Evolutionary conservation across 352 stramenopile species (phyloP), one percentile per base, ranked within the genome.

Genomic region (Blastocystis sp.): DNA sequence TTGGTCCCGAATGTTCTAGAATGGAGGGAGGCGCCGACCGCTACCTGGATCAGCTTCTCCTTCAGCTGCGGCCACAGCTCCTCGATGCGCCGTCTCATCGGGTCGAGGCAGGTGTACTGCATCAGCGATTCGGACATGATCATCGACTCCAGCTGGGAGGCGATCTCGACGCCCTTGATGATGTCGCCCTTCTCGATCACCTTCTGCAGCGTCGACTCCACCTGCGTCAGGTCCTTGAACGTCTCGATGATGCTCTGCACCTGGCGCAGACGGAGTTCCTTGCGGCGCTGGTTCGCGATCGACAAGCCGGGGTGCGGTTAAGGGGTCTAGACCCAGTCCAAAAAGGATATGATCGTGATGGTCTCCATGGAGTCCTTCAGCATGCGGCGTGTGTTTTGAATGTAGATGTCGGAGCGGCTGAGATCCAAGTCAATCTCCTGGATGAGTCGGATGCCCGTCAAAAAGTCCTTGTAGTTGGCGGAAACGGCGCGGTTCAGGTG

Each of bases 361-460:
- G 34, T 74, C 52, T 79, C 62, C 61, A 69, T 79, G 23, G 64
- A 88, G 7, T 74, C 14, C 60, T 88, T 56, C 48, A 88, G 48
- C 67, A 79, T 88, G 9, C 64, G 64, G 59, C 67, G 43, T 28
- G 78, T 79, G 38, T 88, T 88, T 41, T 88, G 64, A 1, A 88
- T 56, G 40, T 65, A 88, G 60, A 88, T 78, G 78, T 88, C 62
- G 7, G 78, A 76, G 43, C 78, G 78, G 34, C 64, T 79, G 41
- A 88, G 67, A 76, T 88, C 78, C 67, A 88, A 78, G 34, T 88
- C 78, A 41, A 88, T 88, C 53, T 88, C 78, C 67, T 88, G 78
- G 45, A 88, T 88, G 10, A 88, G 67, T 61, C 76, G 79, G 60
- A 88, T 88, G 34, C 78, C 78, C 3, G 64, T 88, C 53, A 88